Percentiles rank a stretch among this genome's conserved stretches.
These are phyloP conservation scores for Clonostachys rhizophaga DNA, from an alignment of 2,329 filamentous ascomycete genomes.

Conservation along the genomic window DNA sequence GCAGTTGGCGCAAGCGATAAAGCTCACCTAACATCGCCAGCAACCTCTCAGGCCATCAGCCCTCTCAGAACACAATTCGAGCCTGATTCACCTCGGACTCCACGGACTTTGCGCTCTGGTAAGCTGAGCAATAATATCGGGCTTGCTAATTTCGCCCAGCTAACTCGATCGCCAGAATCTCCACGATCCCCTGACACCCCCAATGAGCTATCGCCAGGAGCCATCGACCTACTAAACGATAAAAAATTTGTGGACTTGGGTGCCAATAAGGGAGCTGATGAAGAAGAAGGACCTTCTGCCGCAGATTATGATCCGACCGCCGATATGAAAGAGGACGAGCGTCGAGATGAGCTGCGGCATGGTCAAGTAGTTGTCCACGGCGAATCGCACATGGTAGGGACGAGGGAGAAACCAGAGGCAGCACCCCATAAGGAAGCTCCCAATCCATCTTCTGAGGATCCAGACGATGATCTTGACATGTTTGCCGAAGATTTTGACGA, in stretches of 20 bases:
- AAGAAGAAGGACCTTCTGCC: conserved; percentile 77
- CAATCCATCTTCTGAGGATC: conserved; percentile 35
- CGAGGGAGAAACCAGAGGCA: conserved; percentile 14
- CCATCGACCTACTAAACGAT: conserved; percentile 62
- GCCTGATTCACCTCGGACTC: conserved; percentile 27
- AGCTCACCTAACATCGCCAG: conserved; percentile 44
- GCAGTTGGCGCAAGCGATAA: conserved; percentile 63
- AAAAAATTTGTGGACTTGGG: conserved; percentile 62
- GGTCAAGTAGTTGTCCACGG: conserved; percentile 48
- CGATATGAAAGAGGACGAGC: conserved; percentile 82
- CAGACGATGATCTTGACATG: conserved; percentile 78
- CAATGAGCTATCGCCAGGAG: conserved; percentile 50
- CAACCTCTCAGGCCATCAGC: conserved; percentile 37
- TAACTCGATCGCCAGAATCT: conserved; percentile 15
- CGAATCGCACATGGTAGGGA: conserved; percentile 24
- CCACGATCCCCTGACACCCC: conserved; percentile 38
- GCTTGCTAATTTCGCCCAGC: no score
- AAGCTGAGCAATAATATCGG: neutral
- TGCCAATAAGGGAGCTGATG: conserved; percentile 36
- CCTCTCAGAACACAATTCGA: conserved; percentile 23
- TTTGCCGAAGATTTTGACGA: conserved; percentile 78
- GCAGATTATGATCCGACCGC: conserved; percentile 87
- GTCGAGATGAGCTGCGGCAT: conserved; percentile 62
- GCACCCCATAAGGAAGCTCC: conserved; percentile 30
- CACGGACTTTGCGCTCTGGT: conserved; percentile 41